Evolutionary conservation across 2,329 filamentous ascomycete species (phyloP), one percentile per base, ranked within the genome.

Genomic region (Calonectria naviculata): DNA sequence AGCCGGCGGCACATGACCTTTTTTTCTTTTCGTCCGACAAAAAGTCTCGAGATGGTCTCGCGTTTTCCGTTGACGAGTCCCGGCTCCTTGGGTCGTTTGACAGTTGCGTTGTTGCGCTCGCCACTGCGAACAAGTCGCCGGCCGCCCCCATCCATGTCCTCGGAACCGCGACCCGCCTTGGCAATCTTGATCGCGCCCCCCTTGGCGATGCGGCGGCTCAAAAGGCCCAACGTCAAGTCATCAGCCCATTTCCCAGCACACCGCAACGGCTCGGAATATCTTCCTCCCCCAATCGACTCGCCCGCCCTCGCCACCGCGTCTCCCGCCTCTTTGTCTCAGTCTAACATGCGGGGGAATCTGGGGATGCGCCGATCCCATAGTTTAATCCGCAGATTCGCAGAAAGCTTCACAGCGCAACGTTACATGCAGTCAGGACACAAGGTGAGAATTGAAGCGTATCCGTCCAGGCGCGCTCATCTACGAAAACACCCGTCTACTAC

Each of bases 401-500:
- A 8, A 44, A 46, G 24, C 62, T 19, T 31, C 34, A 36, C 29
- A 15, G n/a, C 38, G n/a, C 19, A 38, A 34, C 21, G 21, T 46
- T 46, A 46, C 31, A 19, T 10, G 29, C 31, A 56, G 28, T 15
- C 26, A 41, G 46, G 26, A 28, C 42, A 36, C 34, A 36, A 56
- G 31, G 13, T 38, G 52, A 44, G 49, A 31, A 64, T 64, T 41
- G 29, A 47, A 64, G 31, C 31, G 65, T 31, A 41, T 58, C 47
- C 66, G 56, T 31, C 60, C 29, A 64, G 60, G 47, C 61, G 52
- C 62, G 61, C 70, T 54, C 44, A 65, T 71, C 73, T 75, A 75
- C 67, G 67, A 60, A 76, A 73, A 65, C 47, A 61, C 67, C 70
- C 70, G 56, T 77, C 75, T 74, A 65, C 69, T 60, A 67, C 67